Base-by-base conservation (phyloP, 495 filamentous ascomycete species). In the Xanthoparmelia taractica region DNA sequence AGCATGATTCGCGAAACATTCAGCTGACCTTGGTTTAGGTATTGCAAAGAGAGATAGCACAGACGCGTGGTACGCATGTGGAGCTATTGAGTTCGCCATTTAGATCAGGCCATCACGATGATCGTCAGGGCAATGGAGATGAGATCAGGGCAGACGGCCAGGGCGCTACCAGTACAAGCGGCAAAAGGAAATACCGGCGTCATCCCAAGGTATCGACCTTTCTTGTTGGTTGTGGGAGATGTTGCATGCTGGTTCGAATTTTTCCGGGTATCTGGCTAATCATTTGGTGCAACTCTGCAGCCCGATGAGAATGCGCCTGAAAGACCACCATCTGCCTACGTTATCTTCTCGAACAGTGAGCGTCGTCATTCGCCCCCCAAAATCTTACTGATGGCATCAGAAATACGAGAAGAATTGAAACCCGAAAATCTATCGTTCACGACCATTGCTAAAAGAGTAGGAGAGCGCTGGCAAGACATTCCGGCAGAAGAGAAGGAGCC, bases 281-380 rank as follows among this genome's bases (percentile, higher is more conserved):
- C 70, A 62, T 64, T 58, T 29, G 17, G 38, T 18, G 33, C n/a
- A 31, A 38, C 50, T 41, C 27, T 13, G 40, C 65, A 89, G 84
- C 74, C 87, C 18, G 88, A 92, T 65, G 88, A 90, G 55, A 81
- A 89, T 77, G 88, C 89, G 5, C 88, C 88, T 20, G 87, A 89
- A 68, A 76, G 88, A 33, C 85, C 88, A 29, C 85, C 88, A 2
- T 91, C 89, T 13, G 89, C 89, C 41, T 92, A 92, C 72, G 88
- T 92, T 29, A 84, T 92, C 60, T 92, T 92, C 70, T 90, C 88
- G 6, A 91, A 91, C 71, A 87, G 87, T 90, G 75, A 73, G 85
- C 79, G 43, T 3, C 13, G 18, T 8, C 13, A 27, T 34, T 41
- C 56, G 55, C 15, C n/a, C 27, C 4, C 2, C 45, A 6, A 13